These are phyloP conservation scores for Prasinococcaceae sp. DNA, from an alignment of 139 green algal species.

Conservation along the genomic window DNA sequence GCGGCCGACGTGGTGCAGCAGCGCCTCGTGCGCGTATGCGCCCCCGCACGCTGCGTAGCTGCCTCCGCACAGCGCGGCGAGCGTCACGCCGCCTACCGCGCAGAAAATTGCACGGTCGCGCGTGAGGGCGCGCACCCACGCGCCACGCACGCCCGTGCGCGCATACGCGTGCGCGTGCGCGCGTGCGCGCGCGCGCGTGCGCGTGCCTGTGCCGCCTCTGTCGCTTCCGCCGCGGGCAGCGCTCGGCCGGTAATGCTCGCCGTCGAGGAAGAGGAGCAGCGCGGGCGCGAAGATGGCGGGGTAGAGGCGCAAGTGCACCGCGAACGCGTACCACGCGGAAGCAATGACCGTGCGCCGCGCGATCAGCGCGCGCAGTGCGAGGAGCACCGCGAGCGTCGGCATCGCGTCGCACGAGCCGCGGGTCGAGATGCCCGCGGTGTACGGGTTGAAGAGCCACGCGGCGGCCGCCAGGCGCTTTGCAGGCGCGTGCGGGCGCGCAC, in stretches of 20 bases:
- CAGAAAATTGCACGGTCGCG: too few relatives aligned
- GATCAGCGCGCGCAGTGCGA: not conserved
- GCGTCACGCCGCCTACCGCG: too few relatives aligned
- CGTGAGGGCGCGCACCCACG: too few relatives aligned
- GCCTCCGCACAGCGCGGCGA: too few relatives aligned
- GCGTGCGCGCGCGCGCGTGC: too few relatives aligned
- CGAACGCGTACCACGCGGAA: conserved; percentile 47
- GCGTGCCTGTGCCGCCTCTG: too few relatives aligned
- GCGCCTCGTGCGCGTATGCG: conserved; percentile 58
- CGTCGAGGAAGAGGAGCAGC: conserved; percentile 16
- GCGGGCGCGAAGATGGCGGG: conserved; percentile 72
- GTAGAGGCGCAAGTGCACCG: conserved; percentile 81
- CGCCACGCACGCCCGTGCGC: too few relatives aligned
- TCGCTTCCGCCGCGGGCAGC: not conserved
- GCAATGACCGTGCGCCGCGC: not conserved
- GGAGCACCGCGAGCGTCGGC: conserved; percentile 13
- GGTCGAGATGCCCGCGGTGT: conserved; percentile 78
- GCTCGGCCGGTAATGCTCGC: not conserved
- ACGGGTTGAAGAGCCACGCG: conserved; percentile 88
- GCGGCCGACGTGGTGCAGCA: conserved; percentile 63
- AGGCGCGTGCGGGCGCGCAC: too few relatives aligned
- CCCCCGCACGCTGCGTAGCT: conserved; percentile 49
- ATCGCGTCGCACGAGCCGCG: conserved; percentile 75
- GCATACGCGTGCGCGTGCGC: too few relatives aligned
- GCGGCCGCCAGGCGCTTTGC: conserved; percentile 11